Evolutionary conservation across 805 yeast genomes (phyloP).

Genomic region (Ogataea neopini): DNA sequence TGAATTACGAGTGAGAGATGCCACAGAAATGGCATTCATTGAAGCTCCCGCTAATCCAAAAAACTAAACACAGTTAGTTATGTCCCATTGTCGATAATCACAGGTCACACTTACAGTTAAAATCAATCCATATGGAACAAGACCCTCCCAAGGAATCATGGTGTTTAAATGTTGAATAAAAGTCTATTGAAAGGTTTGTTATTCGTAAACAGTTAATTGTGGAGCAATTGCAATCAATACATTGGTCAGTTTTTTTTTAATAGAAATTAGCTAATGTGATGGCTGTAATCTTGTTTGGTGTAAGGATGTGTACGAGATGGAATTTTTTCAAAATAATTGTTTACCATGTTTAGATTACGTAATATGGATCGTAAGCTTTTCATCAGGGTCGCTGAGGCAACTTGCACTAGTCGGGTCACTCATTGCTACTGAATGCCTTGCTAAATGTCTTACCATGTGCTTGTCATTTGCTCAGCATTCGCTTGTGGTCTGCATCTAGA

Average conservation of each 20-base stretch:
- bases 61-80: constrained; percentile 30
- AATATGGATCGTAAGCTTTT: no score
- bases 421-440: no score
- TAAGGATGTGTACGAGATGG: neutral
- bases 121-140: constrained; percentile 62
- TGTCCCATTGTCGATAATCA: neutral
- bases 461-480: no score
- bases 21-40: constrained; percentile 35
- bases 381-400: no score
- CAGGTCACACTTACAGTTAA: constrained; percentile 41
- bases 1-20: constrained; percentile 35
- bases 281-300: neutral
- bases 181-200: neutral
- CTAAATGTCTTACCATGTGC: no score
- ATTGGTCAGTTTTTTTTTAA: constrained; percentile 1
- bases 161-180: constrained; percentile 6
- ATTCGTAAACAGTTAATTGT: neutral
- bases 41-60: constrained; percentile 57
- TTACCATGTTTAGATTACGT: no score
- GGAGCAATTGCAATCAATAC: constrained; percentile 2
- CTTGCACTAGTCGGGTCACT: no score
- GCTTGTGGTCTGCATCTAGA: neutral
- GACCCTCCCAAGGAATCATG: constrained; percentile 72
- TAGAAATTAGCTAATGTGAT: neutral
- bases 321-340: no score